Percentiles rank a stretch among this genome's conserved stretches.
phyloP scores from a whole-genome alignment of 192 early-diverging fungal genomes.

The Obelidium mucronatum region DNA sequence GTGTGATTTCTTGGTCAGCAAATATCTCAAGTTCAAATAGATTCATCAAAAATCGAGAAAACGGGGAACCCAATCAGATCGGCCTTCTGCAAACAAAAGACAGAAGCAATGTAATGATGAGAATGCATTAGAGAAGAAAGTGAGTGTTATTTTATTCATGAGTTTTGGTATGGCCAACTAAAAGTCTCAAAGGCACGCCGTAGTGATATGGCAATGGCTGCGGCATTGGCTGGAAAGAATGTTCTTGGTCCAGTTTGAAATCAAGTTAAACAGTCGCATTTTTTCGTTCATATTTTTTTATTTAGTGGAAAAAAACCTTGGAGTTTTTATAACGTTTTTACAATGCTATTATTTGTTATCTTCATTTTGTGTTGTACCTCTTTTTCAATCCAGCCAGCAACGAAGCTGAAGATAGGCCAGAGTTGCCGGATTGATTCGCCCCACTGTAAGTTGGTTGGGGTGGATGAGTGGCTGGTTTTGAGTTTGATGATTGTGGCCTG shows the following conservation, averaged over 20 bases:
- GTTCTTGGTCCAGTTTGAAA: no score
- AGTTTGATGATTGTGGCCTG: neutral
- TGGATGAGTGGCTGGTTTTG: neutral
- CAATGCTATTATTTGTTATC: neutral
- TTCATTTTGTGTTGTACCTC: slow-evolving; percentile 5
- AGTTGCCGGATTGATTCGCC: neutral
- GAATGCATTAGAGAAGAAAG: neutral
- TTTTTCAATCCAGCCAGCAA: slow-evolving; percentile 23
- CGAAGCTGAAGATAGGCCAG: slow-evolving; percentile 12
- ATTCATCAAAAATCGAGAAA: neutral
- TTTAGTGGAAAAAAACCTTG: no score
- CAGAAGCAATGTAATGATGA: neutral
- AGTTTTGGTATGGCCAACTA: neutral
- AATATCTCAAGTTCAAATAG: neutral
- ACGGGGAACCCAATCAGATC: neutral
- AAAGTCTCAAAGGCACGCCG: neutral
- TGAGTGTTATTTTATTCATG: neutral
- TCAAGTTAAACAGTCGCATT: no score
- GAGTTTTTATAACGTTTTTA: neutral
- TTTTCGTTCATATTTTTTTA: no score
- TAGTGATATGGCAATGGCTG: slow-evolving; percentile 16
- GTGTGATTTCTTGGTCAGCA: neutral
- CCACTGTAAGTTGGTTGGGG: neutral
- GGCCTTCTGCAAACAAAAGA: neutral
- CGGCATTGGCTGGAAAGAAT: slow-evolving; percentile 11